Evolutionary conservation across 2,329 filamentous ascomycete genomes (phyloP), one percentile per base, ranked within the genome.

Genomic region (Colletotrichum musicola): DNA sequence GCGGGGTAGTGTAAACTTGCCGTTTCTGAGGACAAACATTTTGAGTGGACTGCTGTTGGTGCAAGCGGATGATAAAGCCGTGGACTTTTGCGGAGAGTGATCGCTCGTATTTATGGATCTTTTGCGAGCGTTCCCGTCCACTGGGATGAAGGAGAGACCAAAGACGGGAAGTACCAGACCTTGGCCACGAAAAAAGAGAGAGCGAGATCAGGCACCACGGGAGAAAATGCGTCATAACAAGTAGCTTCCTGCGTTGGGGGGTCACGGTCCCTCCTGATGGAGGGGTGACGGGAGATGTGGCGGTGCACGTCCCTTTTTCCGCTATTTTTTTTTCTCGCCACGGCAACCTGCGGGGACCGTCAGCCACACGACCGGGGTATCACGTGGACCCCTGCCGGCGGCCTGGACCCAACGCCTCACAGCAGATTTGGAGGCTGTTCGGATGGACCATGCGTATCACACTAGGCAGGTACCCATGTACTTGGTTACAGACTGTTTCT

Each of bases 11-110:
- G 30, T 35, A 66, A 62, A 78, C 78, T 72, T 74, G 80, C 78
- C 78, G 74, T 80, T 80, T 71, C 78, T 76, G 64, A 80, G 75
- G 73, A 80, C 78, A 71, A 80, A 80, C 78, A 80, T 80, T 71
- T 67, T 79, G 60, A 68, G 50, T 40, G 58, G 60, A 22, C 49
- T 53, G 58, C 59, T 69, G 42, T 46, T 20, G 38, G 10, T 62
- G 58, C 55, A 22, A 51, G 58, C 56, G 50, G 54, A 46, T 44
- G 54, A 46, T 38, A 59, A 2, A 38, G 62, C 55, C 22, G 60
- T 59, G 42, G 42, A 40, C 42, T 16, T 22, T 27, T 35, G 44
- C 44, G 53, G 62, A 58, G 42, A 62, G 51, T 54, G 47, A 18
- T 60, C 42, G 60, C 59, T 42, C 42, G 20, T 44, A 40, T 55